phyloP scores from a whole-genome alignment of 2,329 filamentous ascomycete species.

The Lachnellula occidentalis region DNA sequence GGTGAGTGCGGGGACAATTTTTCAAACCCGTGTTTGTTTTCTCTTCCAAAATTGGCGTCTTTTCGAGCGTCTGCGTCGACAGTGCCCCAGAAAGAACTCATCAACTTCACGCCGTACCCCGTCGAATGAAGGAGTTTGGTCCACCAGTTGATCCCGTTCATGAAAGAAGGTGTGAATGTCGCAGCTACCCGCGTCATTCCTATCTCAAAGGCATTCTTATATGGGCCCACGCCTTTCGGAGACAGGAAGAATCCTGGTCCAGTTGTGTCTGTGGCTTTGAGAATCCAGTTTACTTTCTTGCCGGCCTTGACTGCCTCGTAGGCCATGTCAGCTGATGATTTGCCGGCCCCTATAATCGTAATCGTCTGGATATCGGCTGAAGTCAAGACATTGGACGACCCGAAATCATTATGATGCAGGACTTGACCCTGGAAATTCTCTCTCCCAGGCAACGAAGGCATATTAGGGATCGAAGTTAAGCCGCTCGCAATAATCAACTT shows the following conservation, averaged over 20 bases:
- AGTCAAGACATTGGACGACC: slow-evolving; percentile 25
- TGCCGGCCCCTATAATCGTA: slow-evolving; percentile 32
- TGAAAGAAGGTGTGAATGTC: slow-evolving; percentile 10
- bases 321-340: slow-evolving; percentile 36
- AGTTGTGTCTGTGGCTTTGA: slow-evolving; percentile 28
- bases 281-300: slow-evolving; percentile 33
- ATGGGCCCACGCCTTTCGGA: slow-evolving; percentile 24
- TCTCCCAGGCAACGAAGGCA: slow-evolving; percentile 28
- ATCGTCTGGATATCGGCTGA: slow-evolving; percentile 21
- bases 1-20: slow-evolving; percentile 23
- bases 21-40: slow-evolving; percentile 23
- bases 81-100: slow-evolving; percentile 15
- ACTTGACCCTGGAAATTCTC: slow-evolving; percentile 27
- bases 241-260: slow-evolving; percentile 30
- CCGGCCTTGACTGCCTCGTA: slow-evolving; percentile 32
- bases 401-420: slow-evolving; percentile 33
- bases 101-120: slow-evolving; percentile 17
- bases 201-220: slow-evolving; percentile 25
- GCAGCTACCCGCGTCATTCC: slow-evolving; percentile 8
- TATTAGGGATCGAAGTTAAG: slow-evolving; percentile 19
- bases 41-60: slow-evolving; percentile 23
- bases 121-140: slow-evolving; percentile 9
- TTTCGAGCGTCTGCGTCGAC: slow-evolving; percentile 22
- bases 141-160: slow-evolving; percentile 14
- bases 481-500: slow-evolving; percentile 15